phyloP scores from a whole-genome alignment of 2,329 filamentous ascomycete species.

The Colletotrichum lentis region DNA sequence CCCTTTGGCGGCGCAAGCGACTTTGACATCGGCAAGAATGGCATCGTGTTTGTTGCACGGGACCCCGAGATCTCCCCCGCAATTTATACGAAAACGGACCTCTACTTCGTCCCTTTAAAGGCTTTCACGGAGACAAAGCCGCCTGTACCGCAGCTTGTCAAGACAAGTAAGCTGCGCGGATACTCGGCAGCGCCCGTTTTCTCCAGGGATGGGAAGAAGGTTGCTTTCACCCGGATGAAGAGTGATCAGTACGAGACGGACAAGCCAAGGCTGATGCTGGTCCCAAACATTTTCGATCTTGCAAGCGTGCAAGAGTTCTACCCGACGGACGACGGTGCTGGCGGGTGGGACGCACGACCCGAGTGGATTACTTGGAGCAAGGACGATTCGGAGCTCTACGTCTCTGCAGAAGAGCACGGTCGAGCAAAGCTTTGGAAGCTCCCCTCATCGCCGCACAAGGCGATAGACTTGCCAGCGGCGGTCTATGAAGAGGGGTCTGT shows the following conservation, averaged over 20 bases:
- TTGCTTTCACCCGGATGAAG: slow-evolving; percentile 83
- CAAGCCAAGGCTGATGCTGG: slow-evolving; percentile 72
- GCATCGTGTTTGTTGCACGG: slow-evolving; percentile 78
- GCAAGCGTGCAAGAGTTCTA: slow-evolving; percentile 69
- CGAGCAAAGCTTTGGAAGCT: slow-evolving; percentile 69
- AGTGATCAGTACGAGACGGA: slow-evolving; percentile 82
- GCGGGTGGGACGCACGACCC: slow-evolving; percentile 67
- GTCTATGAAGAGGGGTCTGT: slow-evolving; percentile 65
- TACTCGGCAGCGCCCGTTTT: slow-evolving; percentile 75
- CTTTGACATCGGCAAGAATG: slow-evolving; percentile 75
- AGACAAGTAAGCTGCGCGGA: slow-evolving; percentile 67
- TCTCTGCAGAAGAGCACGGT: slow-evolving; percentile 77
- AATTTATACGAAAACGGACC: slow-evolving; percentile 80
- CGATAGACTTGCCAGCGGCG: slow-evolving; percentile 56
- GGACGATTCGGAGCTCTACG: slow-evolving; percentile 70
- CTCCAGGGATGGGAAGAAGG: slow-evolving; percentile 73
- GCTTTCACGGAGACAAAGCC: slow-evolving; percentile 65
- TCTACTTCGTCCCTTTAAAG: slow-evolving; percentile 75
- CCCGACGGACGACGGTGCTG: slow-evolving; percentile 67
- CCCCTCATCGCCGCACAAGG: slow-evolving; percentile 61
- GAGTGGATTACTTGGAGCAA: slow-evolving; percentile 65
- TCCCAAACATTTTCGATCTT: slow-evolving; percentile 67
- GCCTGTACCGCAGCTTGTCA: slow-evolving; percentile 60
- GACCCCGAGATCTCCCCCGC: slow-evolving; percentile 76
- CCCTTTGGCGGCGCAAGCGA: slow-evolving; percentile 83